Base-by-base conservation (phyloP, 2,329 filamentous ascomycete genomes). In the Pyricularia sp. region DNA sequence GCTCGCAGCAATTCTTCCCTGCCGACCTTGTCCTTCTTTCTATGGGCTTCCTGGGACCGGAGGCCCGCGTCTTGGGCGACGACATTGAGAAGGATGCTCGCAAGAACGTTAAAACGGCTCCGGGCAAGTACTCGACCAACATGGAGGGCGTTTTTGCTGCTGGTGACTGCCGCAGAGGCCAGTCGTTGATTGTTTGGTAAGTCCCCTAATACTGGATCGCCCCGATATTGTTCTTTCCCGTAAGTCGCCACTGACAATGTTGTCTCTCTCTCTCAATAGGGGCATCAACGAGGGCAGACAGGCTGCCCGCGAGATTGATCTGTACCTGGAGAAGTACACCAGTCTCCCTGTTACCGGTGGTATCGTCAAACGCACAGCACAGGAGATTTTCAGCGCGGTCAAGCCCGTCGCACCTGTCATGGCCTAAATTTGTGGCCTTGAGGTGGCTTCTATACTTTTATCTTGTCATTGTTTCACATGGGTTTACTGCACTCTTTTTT, bases 271-370 rank as follows among this genome's bases (percentile, higher is more conserved):
- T 64, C 35, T 33, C 9, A 49, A 30, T 68, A 89, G 87, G 89
- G 93, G 93, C 75, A 97, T 97, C 81, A 97, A 97, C 75, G 93
- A 97, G 79, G 93, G 93, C 72, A 90, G 93, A 71, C 90, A 94
- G 80, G 88, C 89, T 71, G 93, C 93, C 72, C 89, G 93, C 68
- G 93, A 97, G 76, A 89, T 97, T 65, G 93, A 97, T 75, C 77
- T 91, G 64, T 96, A 86, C 82, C 88, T 97, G 60, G 90, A 90
- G 76, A 85, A 88, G 68, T 84, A 85, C 73, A 93, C 90, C 66
- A 84, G 84, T 72, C 84, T 97, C 62, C 93, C 93, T 10, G 89
- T 96, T 65, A 96, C 93, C 40, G 93, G 93, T 73, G 93, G 93
- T 75, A 96, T 97, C 70, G 83, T 96, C 69, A 94, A 93, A 81